Evolutionary conservation across 106 monocot species (phyloP).

Genomic region (Allium sativum): DNA sequence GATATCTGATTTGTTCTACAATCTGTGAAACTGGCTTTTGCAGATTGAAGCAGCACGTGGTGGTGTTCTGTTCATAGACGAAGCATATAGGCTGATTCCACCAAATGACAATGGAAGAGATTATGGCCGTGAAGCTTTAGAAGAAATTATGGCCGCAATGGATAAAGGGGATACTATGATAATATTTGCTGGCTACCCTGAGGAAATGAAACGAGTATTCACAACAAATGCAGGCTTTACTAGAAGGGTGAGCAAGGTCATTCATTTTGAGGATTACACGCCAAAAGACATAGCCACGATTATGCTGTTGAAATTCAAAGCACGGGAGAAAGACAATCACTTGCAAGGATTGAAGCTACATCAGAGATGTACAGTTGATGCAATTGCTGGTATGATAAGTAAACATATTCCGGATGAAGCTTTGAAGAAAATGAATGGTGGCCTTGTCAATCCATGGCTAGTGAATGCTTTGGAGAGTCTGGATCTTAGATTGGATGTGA

Average conservation of each 20-base stretch:
- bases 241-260: not conserved
- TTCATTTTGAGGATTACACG: constrained; percentile 1
- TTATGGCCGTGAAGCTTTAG: constrained; percentile 2
- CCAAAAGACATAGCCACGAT: constrained; percentile 2
- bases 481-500: constrained; percentile 72
- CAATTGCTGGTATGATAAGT: not conserved
- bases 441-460: constrained; percentile 66
- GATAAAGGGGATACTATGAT: not conserved
- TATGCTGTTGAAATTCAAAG: not conserved
- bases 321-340: not conserved
- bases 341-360: not conserved
- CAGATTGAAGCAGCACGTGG: not conserved
- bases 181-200: constrained; percentile 4
- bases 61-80: constrained; percentile 4
- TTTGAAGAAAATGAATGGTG: constrained; percentile 72
- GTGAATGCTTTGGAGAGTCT: constrained; percentile 74
- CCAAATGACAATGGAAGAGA: not conserved
- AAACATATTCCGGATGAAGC: not conserved
- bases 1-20: not conserved
- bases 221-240: not conserved
- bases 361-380: constrained; percentile 1
- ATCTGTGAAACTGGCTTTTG: not conserved
- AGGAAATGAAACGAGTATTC: constrained; percentile 4
- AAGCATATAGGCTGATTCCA: constrained; percentile 4
- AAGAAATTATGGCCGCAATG: constrained; percentile 7